A percentile compares a stretch with the other conserved stretches of the same genome.
These are phyloP conservation scores for Sarocladium kiliense DNA, from an alignment of 2,329 filamentous ascomycete genomes.

Conservation along the genomic window DNA sequence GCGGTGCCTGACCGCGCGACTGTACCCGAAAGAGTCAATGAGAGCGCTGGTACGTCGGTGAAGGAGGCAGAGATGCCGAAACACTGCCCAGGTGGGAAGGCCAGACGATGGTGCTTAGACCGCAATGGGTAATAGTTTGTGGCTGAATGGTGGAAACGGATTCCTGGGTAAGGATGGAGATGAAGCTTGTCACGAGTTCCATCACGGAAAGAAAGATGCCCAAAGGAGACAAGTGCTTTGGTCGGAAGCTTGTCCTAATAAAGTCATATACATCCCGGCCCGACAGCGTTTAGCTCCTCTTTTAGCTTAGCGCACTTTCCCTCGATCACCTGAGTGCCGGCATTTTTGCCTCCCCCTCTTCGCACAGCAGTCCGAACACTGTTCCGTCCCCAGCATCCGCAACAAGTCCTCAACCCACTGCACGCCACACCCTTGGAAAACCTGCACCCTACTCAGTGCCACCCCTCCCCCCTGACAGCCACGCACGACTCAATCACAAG, in stretches of 20 bases:
- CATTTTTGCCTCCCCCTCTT: slow-evolving; percentile 4
- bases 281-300: slow-evolving; percentile 1
- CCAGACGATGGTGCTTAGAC: neutral
- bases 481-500: slow-evolving; percentile 9
- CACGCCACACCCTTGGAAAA: neutral
- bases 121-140: neutral
- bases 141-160: neutral
- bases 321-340: slow-evolving; percentile 9
- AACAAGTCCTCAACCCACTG: neutral
- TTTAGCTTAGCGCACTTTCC: neutral
- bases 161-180: neutral
- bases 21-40: neutral
- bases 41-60: slow-evolving; percentile 1
- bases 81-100: neutral
- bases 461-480: neutral
- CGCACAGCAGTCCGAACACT: neutral
- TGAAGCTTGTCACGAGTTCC: slow-evolving; percentile 8
- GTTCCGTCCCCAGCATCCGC: neutral
- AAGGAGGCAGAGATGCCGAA: slow-evolving; percentile 1
- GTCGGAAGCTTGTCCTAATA: neutral
- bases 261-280: neutral
- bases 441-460: neutral
- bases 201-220: neutral
- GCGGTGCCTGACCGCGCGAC: neutral
- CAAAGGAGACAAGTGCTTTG: neutral